Base-by-base conservation (phyloP, 2,329 filamentous ascomycete genomes). In the Botrytis aclada region DNA sequence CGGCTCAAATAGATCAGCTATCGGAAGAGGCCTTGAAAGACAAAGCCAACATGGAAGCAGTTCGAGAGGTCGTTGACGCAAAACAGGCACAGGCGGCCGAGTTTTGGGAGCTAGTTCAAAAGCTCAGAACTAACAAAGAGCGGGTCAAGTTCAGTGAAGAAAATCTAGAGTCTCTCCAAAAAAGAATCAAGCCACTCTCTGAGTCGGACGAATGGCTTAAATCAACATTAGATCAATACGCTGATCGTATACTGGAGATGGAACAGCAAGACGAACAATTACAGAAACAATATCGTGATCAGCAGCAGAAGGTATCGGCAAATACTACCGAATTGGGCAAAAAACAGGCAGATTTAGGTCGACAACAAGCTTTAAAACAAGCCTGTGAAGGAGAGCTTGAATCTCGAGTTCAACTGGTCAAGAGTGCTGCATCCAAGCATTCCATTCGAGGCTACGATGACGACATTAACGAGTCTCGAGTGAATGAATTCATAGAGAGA, bases 391-490 rank as follows among this genome's bases (percentile, higher is more conserved):
- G 92, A 6, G 93, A 98, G 76, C 81, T 97, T 5, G 85, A 89
- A 77, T 85, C 88, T 62, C 92, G 95, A 56, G 87, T 91, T 78
- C 86, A 88, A 16, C 87, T 97, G 81, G 89, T 98, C 72, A 93
- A 90, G 76, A 90, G 95, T 73, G 90, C 93, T 54, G 94, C 95
- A 25, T 86, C 89, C 63, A 86, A 86, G 39, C 93, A 97, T 81
- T 90, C 89, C 73, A 93, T 99, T 75, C 91, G 93, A 47, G 95
- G 95, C 0, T 97, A 92, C 79, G 94, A 97, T 75, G 88, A 91
- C 32, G 89, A 94, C 20, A 83, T 97, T 62, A 90, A 91, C 45
- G 92, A 97, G 71, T 85, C 85, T 41, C 89, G 93, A 72, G 90
- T 97, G 54, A 85, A 88, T 56, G 87, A 91, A 3, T 98, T 98